Base-by-base conservation (phyloP, 352 stramenopile genomes). In the Sclerospora graminicola region DNA sequence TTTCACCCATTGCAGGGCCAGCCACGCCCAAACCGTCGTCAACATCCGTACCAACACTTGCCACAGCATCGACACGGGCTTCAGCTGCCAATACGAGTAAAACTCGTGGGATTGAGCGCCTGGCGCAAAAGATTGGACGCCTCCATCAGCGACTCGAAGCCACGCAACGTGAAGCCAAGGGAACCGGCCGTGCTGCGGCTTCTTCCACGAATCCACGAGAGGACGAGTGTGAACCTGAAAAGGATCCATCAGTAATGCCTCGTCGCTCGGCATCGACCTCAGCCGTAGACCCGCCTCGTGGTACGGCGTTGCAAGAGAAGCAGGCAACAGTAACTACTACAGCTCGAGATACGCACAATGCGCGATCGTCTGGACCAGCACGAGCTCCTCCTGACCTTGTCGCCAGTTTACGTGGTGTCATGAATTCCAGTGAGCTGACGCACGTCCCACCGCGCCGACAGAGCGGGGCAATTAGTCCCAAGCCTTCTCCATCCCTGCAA, bases 351-450 rank as follows among this genome's bases (percentile, higher is more conserved):
- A 6, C 21, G 21, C 21, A 3, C 21, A 6, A n/a, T n/a, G 21
- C 21, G 6, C 21, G 40, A 24, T 7, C 39, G 48, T 31, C 30
- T 5, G 18, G 54, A 1, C 51, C 45, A 2, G 54, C 63, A 20
- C 48, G 55, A 8, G 66, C 60, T 8, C 74, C 67, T 2, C 48
- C 66, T 11, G 71, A 82, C 19, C 64, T 84, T 30, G 57, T 88
- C 0, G 60, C 57, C 1, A 67, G 65, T 43, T 43, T 88, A 8
- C 69, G 62, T 20, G 73, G 75, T 10, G 69, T 88, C 8, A 88
- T 88, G 75, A 84, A 81, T 50, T 83, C 75, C 10, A 79, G 65
- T 11, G 75, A 88, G 32, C 54, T 84, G 5, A 72, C 66, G 3
- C 69, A 66, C 8, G 64, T 60, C 1, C 63, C 68, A 7, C 46